Evolutionary conservation across 2,329 filamentous ascomycete genomes (phyloP).

Genomic region (Colletotrichum theobromicola): DNA sequence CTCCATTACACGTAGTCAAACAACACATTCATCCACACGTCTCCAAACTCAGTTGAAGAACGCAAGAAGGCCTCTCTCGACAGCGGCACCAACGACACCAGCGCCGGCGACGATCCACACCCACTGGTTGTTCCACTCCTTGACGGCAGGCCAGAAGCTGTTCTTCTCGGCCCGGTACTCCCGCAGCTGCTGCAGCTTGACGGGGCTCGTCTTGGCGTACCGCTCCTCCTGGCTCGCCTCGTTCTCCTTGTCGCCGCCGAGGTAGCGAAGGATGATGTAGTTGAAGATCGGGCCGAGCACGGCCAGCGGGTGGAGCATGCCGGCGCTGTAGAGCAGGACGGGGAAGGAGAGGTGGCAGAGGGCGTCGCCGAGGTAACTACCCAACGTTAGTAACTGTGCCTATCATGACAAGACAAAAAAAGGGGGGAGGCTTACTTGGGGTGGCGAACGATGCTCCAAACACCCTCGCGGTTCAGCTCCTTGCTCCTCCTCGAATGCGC

Average conservation of each 20-base stretch:
- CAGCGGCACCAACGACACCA: constrained; percentile 51
- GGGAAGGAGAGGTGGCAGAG: constrained; percentile 65
- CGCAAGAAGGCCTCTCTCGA: constrained; percentile 39
- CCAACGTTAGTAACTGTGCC: neutral
- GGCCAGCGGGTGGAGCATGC: constrained; percentile 58
- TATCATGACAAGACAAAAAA: rapidly evolving
- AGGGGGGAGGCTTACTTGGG: constrained; percentile 56
- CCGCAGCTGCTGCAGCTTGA: constrained; percentile 58
- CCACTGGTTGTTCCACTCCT: constrained; percentile 61
- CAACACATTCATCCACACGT: neutral
- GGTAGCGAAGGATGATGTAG: constrained; percentile 61
- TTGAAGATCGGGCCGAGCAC: constrained; percentile 62
- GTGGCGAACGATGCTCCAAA: constrained; percentile 66
- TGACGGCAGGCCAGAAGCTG: constrained; percentile 60
- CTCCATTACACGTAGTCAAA: neutral
- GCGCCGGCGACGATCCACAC: constrained; percentile 55
- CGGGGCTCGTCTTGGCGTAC: constrained; percentile 53
- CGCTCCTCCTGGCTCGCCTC: constrained; percentile 57
- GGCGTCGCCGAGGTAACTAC: constrained; percentile 65
- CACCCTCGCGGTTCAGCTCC: constrained; percentile 54
- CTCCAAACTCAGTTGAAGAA: neutral
- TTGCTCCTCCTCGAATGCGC: constrained; percentile 41
- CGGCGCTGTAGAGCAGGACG: constrained; percentile 58
- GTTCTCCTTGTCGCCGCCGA: constrained; percentile 61
- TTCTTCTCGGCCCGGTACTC: constrained; percentile 60